phyloP scores from a whole-genome alignment of 257 asterid genomes.

The Thymus quinquecostatus region DNA sequence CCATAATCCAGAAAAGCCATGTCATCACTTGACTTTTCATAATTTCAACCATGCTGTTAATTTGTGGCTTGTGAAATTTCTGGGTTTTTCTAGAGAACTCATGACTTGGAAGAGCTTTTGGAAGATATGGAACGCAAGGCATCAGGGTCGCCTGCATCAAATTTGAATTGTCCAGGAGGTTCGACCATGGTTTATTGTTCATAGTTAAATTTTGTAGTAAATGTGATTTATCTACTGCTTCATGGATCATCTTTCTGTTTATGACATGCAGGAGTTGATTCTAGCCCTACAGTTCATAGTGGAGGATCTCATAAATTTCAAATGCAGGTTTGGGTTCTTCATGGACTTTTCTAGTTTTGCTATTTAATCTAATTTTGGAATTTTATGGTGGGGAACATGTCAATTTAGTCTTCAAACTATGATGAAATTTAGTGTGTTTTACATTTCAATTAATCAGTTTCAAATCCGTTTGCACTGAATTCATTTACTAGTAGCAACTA shows the following conservation, averaged over 20 bases:
- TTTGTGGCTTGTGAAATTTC: constrained; percentile 25
- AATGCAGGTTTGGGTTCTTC: constrained; percentile 59
- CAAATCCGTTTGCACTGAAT: too few species aligned
- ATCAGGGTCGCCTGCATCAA: constrained; percentile 41
- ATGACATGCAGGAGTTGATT: constrained; percentile 51
- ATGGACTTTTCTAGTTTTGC: constrained; percentile 1
- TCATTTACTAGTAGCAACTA: too few species aligned
- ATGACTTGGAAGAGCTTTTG: constrained; percentile 52
- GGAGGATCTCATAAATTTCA: constrained; percentile 48
- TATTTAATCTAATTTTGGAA: too few species aligned
- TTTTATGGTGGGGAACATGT: too few species aligned
- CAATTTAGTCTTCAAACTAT: too few species aligned
- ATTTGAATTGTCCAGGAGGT: constrained; percentile 36
- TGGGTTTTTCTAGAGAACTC: constrained; percentile 55
- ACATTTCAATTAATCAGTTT: too few species aligned
- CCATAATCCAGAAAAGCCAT: background rate
- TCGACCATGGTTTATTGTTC: constrained; percentile 40
- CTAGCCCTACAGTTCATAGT: constrained; percentile 36
- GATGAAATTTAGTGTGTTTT: too few species aligned
- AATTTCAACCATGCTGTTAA: background rate
- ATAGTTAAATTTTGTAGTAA: constrained; percentile 18
- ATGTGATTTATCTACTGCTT: constrained; percentile 19
- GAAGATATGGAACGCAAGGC: constrained; percentile 42
- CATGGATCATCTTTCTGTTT: too few species aligned
- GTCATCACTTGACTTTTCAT: background rate